Base-by-base conservation (phyloP, 805 yeast species). In the Zygoascus tannicola region DNA sequence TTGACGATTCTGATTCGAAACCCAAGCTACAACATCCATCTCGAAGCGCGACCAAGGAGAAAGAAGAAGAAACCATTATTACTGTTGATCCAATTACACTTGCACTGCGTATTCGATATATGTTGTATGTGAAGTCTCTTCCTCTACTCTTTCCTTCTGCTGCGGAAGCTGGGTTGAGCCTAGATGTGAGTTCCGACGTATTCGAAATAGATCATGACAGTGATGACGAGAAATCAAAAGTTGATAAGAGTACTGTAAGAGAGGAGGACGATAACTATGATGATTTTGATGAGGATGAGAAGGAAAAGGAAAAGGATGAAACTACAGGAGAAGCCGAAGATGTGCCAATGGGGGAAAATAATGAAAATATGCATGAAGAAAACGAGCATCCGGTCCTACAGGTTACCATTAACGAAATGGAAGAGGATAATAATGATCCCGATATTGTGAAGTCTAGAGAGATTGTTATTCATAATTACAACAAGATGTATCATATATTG, bases 401-500 rank as follows among this genome's bases (percentile, higher is more conserved):
- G n/a, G 38, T 34, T 7, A 40, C 43, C 16, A 22, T 22, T 12
- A 18, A 32, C 16, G 35, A 32, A 10, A n/a, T 12, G 7, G 38
- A 32, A 14, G 47, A 39, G 22, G 41, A 32, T 16, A n/a, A 30
- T 12, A 32, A 44, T 3, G 49, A 47, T 3, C 54, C 49, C n/a
- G 48, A 48, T 16, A 34, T 21, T 10, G 44, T 37, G 8, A 47
- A 45, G 21, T 43, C 41, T 16, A 53, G 49, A 33, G 50, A 49
- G 5, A 54, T 46, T 26, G 48, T 35, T n/a, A 21, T 48, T 19
- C 23, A 43, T 21, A 51, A 50, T 52, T 22, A 78, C 62, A 73
- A 74, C 61, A 76, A 73, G 49, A 70, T 76, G 32, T 81, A 80
- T 56, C 85, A 81, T 55, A 70, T 73, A 38, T 80, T 80, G 56